phyloP scores from a whole-genome alignment of 352 stramenopile genomes.

The Globisporangium yorkense region DNA sequence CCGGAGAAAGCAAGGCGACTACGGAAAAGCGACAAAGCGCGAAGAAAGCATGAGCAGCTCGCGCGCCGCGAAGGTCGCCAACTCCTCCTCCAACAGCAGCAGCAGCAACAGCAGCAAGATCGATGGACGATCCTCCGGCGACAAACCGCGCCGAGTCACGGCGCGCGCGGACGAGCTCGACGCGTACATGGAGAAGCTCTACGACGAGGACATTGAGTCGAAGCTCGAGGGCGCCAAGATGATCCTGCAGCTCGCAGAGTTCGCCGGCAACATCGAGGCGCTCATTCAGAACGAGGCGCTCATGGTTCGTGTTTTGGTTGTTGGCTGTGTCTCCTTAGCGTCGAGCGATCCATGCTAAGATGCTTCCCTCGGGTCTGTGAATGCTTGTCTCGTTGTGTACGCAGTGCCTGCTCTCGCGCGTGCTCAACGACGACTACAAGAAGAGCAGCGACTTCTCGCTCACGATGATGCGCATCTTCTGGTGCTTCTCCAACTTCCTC shows the following conservation, averaged over 20 bases:
- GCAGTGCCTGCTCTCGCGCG: slow-evolving; percentile 86
- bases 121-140: slow-evolving; percentile 10
- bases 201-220: slow-evolving; percentile 87
- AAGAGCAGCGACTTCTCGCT: slow-evolving; percentile 93
- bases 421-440: slow-evolving; percentile 94
- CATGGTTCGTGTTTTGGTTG: slow-evolving; percentile 54
- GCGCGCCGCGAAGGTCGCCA: neutral
- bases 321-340: neutral
- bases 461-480: slow-evolving; percentile 94
- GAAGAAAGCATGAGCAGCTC: slow-evolving; percentile 19
- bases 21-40: no score
- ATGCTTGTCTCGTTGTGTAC: neutral
- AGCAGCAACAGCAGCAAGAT: slow-evolving; percentile 7
- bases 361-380: no score
- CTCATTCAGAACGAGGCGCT: slow-evolving; percentile 93
- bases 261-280: slow-evolving; percentile 87
- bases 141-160: slow-evolving; percentile 48
- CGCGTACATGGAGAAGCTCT: slow-evolving; percentile 92
- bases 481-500: slow-evolving; percentile 93
- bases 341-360: no score
- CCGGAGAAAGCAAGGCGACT: no score
- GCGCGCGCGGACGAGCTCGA: slow-evolving; percentile 81
- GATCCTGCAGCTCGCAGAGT: slow-evolving; percentile 88
- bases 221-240: slow-evolving; percentile 87
- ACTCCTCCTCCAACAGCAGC: neutral